Conservation (phyloP, 306 rosid genomes). For the Oemleria cerasiformis region DNA sequence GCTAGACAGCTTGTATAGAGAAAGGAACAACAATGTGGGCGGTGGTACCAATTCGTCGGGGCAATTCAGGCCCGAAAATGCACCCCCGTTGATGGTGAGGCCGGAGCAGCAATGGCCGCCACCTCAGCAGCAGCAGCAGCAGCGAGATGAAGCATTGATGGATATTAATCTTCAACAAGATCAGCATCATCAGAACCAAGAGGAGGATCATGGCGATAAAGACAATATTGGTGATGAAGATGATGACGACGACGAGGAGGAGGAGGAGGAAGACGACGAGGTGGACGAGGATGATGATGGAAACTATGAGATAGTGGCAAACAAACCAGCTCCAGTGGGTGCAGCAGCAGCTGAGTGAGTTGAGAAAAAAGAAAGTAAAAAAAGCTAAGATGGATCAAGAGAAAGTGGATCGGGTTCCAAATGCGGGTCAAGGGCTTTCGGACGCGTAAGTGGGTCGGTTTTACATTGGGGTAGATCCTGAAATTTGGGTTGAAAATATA, state of each 20-base stretch:
- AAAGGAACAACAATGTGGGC: slow-evolving; percentile 32
- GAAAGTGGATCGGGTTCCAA: slow-evolving; percentile 17
- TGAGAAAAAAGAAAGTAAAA: neutral
- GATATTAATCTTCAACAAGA: neutral
- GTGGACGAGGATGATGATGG: slow-evolving; percentile 51
- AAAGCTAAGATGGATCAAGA: neutral
- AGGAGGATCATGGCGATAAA: slow-evolving; percentile 8
- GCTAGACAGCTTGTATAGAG: slow-evolving; percentile 64
- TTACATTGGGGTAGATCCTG: neutral
- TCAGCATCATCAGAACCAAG: slow-evolving; percentile 12
- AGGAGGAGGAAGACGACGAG: slow-evolving; percentile 44
- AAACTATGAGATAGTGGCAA: slow-evolving; percentile 63
- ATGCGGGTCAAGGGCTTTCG: neutral
- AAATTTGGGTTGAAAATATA: slow-evolving; percentile 18
- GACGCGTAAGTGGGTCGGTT: slow-evolving; percentile 18
- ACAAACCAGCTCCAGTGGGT: slow-evolving; percentile 47
- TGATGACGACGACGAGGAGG: slow-evolving; percentile 37
- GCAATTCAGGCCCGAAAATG: slow-evolving; percentile 32
- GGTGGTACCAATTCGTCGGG: neutral
- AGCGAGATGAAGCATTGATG: neutral
- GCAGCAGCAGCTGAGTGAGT: slow-evolving; percentile 33
- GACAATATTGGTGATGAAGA: slow-evolving; percentile 13
- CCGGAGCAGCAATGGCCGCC: slow-evolving; percentile 99
- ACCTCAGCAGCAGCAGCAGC: neutral
- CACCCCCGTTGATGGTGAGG: slow-evolving; percentile 70